Percentiles rank a stretch among this genome's conserved stretches.
These are phyloP conservation scores for Pichia nakasei DNA, from an alignment of 805 yeast genomes.

Conservation along the genomic window DNA sequence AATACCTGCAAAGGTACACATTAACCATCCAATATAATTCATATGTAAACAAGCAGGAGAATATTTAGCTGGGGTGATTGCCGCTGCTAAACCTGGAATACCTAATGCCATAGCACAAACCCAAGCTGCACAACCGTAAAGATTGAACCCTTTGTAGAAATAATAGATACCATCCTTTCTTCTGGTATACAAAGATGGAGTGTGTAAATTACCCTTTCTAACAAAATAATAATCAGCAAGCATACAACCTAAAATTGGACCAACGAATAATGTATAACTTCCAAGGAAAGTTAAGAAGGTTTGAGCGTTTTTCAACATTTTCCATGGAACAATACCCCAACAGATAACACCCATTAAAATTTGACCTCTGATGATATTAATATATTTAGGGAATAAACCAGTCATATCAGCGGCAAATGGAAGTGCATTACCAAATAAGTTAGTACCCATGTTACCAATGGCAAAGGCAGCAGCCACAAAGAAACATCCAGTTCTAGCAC, in stretches of 20 bases:
- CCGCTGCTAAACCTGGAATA: constrained; percentile 24
- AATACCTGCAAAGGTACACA: constrained; percentile 15
- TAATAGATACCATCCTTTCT: constrained; percentile 28
- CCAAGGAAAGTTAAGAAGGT: constrained; percentile 24
- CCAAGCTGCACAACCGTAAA: constrained; percentile 16
- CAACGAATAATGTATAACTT: constrained; percentile 29
- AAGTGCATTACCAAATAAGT: constrained; percentile 31
- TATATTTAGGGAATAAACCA: constrained; percentile 36
- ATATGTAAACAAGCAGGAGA: constrained; percentile 15
- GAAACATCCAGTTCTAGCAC: constrained; percentile 41
- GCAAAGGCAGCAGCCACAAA: constrained; percentile 36
- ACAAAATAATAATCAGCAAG: constrained; percentile 33
- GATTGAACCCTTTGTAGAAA: constrained; percentile 11
- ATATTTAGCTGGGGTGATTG: constrained; percentile 15
- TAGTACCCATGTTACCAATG: constrained; percentile 31
- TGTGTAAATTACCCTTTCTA: constrained; percentile 30
- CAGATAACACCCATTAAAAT: constrained; percentile 28
- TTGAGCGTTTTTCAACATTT: constrained; percentile 27
- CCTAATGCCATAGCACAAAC: constrained; percentile 13
- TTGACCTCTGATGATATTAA: constrained; percentile 40
- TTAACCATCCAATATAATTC: constrained; percentile 20
- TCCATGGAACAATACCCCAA: constrained; percentile 35
- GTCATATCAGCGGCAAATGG: constrained; percentile 45
- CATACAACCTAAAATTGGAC: constrained; percentile 32
- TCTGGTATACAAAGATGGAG: constrained; percentile 33